Evolutionary conservation across 2,329 filamentous ascomycete species (phyloP).

Genomic region (Claviceps africana): DNA sequence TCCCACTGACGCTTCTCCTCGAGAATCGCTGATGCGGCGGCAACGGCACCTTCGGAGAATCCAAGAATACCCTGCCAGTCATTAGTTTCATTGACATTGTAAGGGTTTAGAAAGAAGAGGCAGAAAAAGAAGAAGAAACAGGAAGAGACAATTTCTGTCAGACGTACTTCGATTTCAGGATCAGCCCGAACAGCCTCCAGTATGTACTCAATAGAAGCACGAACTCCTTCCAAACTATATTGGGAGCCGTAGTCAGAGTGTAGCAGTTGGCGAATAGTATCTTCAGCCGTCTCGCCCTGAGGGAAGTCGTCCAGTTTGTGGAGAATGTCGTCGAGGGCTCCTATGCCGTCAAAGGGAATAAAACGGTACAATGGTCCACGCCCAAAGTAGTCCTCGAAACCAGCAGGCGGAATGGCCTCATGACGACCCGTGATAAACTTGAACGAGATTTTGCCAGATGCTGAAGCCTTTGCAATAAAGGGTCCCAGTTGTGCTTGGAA

Average conservation of each 20-base stretch:
- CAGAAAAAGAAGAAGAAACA: background rate
- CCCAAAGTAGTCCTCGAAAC: constrained; percentile 44
- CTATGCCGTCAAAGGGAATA: constrained; percentile 32
- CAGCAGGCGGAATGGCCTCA: constrained; percentile 33
- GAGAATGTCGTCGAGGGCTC: constrained; percentile 30
- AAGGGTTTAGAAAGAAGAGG: too few relatives aligned
- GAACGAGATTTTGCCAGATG: constrained; percentile 18
- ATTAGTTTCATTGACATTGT: background rate
- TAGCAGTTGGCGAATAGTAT: constrained; percentile 39
- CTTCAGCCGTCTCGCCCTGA: constrained; percentile 36
- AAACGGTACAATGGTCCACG: constrained; percentile 41
- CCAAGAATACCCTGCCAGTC: constrained; percentile 35
- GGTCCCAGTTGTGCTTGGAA: constrained; percentile 38
- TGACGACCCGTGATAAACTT: constrained; percentile 39
- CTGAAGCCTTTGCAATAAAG: constrained; percentile 12
- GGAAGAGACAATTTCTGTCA: background rate
- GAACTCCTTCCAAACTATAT: constrained; percentile 5
- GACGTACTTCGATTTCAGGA: constrained; percentile 17
- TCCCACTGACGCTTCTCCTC: constrained; percentile 30
- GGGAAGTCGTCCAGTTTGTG: constrained; percentile 41
- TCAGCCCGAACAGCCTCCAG: constrained; percentile 25
- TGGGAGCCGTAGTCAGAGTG: background rate
- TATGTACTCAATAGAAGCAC: constrained; percentile 16
- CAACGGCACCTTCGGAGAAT: constrained; percentile 45
- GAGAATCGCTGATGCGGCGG: constrained; percentile 38